These are phyloP conservation scores for Solanum etuberosum DNA, from an alignment of 257 asterid species.

Conservation along the genomic window DNA sequence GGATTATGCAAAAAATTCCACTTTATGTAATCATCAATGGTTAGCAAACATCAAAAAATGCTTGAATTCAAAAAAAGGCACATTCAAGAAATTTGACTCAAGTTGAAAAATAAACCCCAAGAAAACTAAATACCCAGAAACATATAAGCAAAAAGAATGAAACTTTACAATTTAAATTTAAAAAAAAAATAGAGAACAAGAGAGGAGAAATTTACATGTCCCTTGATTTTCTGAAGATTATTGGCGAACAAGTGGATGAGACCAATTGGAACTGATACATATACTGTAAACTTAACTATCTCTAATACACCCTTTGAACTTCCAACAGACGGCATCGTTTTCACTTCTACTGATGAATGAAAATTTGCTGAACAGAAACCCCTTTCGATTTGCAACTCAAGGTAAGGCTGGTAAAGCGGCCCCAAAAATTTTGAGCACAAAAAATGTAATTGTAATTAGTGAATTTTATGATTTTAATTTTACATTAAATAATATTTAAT, in stretches of 20 bases:
- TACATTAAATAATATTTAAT: too few relatives aligned
- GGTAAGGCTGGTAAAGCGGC: too few relatives aligned
- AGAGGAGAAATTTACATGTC: slow-evolving; percentile 33
- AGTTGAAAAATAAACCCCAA: background rate
- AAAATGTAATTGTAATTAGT: too few relatives aligned
- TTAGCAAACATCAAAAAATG: background rate
- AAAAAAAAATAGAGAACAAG: background rate
- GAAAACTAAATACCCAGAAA: background rate
- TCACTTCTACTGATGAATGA: background rate
- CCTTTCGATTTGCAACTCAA: background rate
- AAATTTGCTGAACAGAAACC: too few relatives aligned
- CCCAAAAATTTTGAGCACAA: too few relatives aligned
- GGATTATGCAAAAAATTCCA: background rate
- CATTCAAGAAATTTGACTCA: background rate
- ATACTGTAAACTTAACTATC: slow-evolving; percentile 69
- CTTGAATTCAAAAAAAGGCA: background rate
- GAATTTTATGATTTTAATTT: too few relatives aligned
- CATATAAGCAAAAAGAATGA: background rate
- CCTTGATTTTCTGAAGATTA: slow-evolving; percentile 77
- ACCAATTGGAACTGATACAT: slow-evolving; percentile 75
- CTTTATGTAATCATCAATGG: background rate
- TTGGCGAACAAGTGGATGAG: slow-evolving; percentile 79
- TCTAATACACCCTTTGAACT: slow-evolving; percentile 67
- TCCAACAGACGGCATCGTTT: slow-evolving; percentile 61
- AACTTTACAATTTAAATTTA: background rate